Evolutionary conservation across 179 eudicot species (phyloP).

Genomic region (Spinacia oleracea): DNA sequence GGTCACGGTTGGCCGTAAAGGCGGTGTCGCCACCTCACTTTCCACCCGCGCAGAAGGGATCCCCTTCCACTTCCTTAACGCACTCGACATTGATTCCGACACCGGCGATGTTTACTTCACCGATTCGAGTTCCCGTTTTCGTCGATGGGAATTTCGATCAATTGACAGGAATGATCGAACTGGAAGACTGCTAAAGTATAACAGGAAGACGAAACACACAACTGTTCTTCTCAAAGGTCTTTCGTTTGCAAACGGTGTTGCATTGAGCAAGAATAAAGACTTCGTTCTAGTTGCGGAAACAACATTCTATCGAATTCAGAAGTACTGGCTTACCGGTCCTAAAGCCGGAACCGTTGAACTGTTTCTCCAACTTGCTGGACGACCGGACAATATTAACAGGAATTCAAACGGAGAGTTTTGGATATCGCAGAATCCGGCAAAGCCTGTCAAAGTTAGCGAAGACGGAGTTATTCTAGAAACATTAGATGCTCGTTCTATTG

Average conservation of each 20-base stretch:
- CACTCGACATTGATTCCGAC: neutral
- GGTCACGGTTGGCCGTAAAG: neutral
- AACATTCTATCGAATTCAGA: neutral
- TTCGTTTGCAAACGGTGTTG: conserved; percentile 26
- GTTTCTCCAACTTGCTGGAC: conserved; percentile 8
- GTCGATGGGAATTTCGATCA: neutral
- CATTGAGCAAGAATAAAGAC: conserved; percentile 23
- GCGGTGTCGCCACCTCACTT: neutral
- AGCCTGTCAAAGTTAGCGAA: neutral
- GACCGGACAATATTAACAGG: conserved; percentile 17
- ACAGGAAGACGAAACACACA: neutral
- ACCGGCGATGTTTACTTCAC: conserved; percentile 18
- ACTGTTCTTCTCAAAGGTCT: conserved; percentile 14
- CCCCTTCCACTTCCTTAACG: neutral
- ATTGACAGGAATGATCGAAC: conserved; percentile 7
- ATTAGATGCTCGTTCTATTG: neutral
- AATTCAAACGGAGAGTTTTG: conserved; percentile 18
- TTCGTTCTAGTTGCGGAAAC: conserved; percentile 23
- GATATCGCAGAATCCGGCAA: conserved; percentile 16
- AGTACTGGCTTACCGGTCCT: conserved; percentile 22
- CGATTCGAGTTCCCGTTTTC: neutral
- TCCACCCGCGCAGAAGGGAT: conserved; percentile 9
- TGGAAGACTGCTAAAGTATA: conserved; percentile 17
- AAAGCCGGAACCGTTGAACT: neutral
- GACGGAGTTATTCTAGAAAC: neutral